Base-by-base conservation (phyloP, 2,329 filamentous ascomycete genomes). In the Apiospora pterosperma region DNA sequence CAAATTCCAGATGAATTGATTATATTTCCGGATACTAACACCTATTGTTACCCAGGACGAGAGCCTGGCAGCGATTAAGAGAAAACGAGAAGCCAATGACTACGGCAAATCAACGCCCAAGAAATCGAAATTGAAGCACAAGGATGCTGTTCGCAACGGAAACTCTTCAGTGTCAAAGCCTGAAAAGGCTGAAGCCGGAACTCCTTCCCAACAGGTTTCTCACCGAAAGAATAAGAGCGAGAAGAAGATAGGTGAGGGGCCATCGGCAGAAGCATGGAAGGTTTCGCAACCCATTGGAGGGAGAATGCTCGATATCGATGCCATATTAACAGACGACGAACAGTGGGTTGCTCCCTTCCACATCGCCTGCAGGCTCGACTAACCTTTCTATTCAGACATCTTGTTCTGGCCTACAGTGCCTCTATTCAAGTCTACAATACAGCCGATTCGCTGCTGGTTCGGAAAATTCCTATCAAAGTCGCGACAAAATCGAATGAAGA, bases 371-470 rank as follows among this genome's bases (percentile, higher is more conserved):
- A 64, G 21, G n/a, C 8, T n/a, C 36, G 34, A 61, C 73, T 78
- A 62, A 79, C 71, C 71, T 65, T 36, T 52, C 5, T 10, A n/a
- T 25, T 41, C 41, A 93, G 92, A 74, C 85, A 90, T 77, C 76
- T 97, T 42, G 88, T 97, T 64, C 76, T 97, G 64, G 87, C 90
- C 36, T 92, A 92, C 72, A 86, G 89, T 66, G 89, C 87, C 34
- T 90, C 90, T 11, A 82, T 97, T 63, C 91, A 93, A 75, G 85
- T 97, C 31, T 97, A 96, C 77, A 91, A 92, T 1, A 87, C 92
- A 36, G 82, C 87, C 68, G 93, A 93, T 63, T 98, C 96, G 1
- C 85, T 96, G 61, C 86, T 96, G 25, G 82, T 92, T 58, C 89
- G 92, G 69, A 87, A 88, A 64, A 89, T 97, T 60, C 80, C 85